Conservation (phyloP, 1,139 yeast species). For the Pichia sp. region DNA sequence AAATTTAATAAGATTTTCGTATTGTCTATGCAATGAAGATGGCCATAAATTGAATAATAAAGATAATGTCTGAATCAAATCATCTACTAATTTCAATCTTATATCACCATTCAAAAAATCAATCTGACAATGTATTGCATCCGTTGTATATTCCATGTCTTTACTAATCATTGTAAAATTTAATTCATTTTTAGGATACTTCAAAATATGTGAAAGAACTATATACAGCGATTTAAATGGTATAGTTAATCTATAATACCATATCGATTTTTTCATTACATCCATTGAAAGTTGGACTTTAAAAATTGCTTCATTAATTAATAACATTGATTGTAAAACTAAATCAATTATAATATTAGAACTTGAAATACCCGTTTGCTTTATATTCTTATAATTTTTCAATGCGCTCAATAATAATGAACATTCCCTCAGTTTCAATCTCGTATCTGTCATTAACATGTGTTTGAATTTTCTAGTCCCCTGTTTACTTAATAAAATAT, state of each 20-base stretch:
- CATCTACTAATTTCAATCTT: conserved; percentile 12
- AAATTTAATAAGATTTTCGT: conserved; percentile 16
- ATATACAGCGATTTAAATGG: conserved; percentile 23
- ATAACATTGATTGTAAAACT: conserved; percentile 18
- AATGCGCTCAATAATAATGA: conserved; percentile 17
- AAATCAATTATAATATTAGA: conserved; percentile 14
- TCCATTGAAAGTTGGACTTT: conserved; percentile 15
- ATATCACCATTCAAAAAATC: conserved; percentile 16
- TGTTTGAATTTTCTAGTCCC: conserved; percentile 3
- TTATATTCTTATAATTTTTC: conserved; percentile 8
- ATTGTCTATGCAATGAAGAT: conserved; percentile 11
- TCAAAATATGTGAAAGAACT: conserved; percentile 17
- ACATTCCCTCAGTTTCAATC: conserved; percentile 20
- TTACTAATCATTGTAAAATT: conserved; percentile 13
- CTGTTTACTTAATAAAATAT: conserved; percentile 7
- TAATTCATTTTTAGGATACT: conserved; percentile 10
- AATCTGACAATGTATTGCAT: conserved; percentile 5
- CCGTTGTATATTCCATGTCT: conserved; percentile 14
- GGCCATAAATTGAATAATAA: conserved; percentile 16
- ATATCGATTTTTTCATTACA: conserved; percentile 10
- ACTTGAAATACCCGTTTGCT: conserved; percentile 1
- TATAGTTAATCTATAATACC: conserved; percentile 21
- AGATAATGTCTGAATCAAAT: conserved; percentile 9
- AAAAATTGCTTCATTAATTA: conserved; percentile 20
- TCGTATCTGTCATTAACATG: conserved; percentile 18